Conservation (phyloP, 805 yeast species). For the Myxozyma sirexii region DNA sequence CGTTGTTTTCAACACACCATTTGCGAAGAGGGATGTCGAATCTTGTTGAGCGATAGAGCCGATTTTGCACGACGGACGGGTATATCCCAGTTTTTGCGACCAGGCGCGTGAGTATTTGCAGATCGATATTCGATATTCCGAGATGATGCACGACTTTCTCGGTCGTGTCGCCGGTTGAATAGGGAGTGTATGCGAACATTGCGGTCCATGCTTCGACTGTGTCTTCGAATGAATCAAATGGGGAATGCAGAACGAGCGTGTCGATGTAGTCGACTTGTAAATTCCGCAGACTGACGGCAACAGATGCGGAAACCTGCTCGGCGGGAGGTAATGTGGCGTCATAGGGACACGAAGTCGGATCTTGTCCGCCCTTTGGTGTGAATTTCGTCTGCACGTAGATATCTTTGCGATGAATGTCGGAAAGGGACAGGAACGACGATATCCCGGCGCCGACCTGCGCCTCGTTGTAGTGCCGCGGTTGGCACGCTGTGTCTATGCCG, state of each 20-base stretch:
- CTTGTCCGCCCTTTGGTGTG: slow-evolving; percentile 9
- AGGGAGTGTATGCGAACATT: background rate
- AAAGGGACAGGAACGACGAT: background rate
- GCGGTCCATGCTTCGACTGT: slow-evolving; percentile 14
- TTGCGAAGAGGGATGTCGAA: slow-evolving; percentile 8
- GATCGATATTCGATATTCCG: slow-evolving; percentile 11
- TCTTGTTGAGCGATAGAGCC: slow-evolving; percentile 2
- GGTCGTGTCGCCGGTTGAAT: background rate
- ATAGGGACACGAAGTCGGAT: slow-evolving; percentile 5
- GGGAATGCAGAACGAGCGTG: slow-evolving; percentile 15
- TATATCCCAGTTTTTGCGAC: slow-evolving; percentile 4
- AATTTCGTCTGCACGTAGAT: slow-evolving; percentile 17
- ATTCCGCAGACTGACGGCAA: slow-evolving; percentile 1
- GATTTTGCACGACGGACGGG: slow-evolving; percentile 11
- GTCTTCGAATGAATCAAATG: slow-evolving; percentile 4
- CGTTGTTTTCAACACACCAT: background rate
- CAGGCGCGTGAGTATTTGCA: background rate
- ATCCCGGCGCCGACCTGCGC: slow-evolving; percentile 11
- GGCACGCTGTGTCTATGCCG: slow-evolving; percentile 19
- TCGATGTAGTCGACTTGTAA: slow-evolving; percentile 9
- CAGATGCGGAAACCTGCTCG: slow-evolving; percentile 10
- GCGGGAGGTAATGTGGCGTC: background rate
- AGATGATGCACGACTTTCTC: background rate
- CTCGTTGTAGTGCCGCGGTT: slow-evolving; percentile 20
- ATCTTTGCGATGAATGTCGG: background rate